Percentiles rank a stretch among this genome's conserved stretches.
These are phyloP conservation scores for Amphibolis antarctica DNA, from an alignment of 106 monocot genomes.

Conservation along the genomic window DNA sequence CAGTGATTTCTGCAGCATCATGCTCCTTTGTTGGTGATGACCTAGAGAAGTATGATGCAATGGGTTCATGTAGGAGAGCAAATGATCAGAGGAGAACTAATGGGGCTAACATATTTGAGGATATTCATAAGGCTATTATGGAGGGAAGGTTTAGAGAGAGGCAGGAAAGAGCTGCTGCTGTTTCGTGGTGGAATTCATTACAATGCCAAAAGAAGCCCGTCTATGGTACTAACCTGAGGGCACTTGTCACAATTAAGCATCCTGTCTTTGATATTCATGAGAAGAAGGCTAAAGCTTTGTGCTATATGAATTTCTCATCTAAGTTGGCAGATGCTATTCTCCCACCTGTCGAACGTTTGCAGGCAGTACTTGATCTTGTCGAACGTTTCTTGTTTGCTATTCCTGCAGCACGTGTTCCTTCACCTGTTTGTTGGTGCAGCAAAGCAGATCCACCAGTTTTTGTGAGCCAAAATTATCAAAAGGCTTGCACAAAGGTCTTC, in stretches of 20 bases:
- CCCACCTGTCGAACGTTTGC: conserved; percentile 60
- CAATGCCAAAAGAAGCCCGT: conserved; percentile 62
- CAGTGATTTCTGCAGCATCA: conserved; percentile 17
- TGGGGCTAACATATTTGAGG: conserved; percentile 70
- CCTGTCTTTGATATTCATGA: conserved; percentile 56
- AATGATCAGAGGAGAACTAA: conserved; percentile 17
- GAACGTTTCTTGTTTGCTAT: conserved; percentile 95
- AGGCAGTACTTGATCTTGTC: conserved; percentile 52
- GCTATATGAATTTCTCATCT: conserved; percentile 76
- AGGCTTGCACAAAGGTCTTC: conserved; percentile 40
- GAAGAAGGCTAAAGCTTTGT: conserved; percentile 61
- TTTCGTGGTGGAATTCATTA: conserved; percentile 93
- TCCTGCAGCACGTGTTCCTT: conserved; percentile 76
- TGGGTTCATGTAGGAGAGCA: conserved; percentile 6
- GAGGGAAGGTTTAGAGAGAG: conserved; percentile 58
- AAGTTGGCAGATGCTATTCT: conserved; percentile 68
- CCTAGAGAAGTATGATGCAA: conserved; percentile 4
- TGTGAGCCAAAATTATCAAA: conserved; percentile 30
- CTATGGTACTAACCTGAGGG: conserved; percentile 68
- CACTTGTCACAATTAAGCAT: conserved; percentile 65
- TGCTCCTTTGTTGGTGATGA: conserved; percentile 6
- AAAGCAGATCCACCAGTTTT: conserved; percentile 49
- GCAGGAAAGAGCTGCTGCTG: conserved; percentile 59
- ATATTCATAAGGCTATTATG: conserved; percentile 63
- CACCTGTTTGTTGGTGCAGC: conserved; percentile 74